Evolutionary conservation across 495 filamentous ascomycete species (phyloP).

Genomic region (Penicillium pancosmium): DNA sequence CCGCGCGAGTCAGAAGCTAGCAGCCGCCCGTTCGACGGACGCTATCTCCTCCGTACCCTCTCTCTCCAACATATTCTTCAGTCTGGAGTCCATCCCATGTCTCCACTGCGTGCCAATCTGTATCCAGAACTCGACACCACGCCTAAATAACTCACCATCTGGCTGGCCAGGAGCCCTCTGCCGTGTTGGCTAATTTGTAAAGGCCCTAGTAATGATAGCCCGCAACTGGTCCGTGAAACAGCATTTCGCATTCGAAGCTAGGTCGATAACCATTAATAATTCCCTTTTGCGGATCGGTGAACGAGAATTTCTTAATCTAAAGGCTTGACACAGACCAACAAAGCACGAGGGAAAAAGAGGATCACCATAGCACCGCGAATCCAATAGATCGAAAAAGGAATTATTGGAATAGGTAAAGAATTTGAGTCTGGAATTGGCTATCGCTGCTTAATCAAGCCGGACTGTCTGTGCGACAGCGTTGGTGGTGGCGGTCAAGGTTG

Average conservation of each 20-base stretch:
- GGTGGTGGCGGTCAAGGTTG: conserved; percentile 9
- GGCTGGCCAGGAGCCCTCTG: not conserved
- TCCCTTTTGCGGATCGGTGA: not conserved
- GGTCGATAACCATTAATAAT: not conserved
- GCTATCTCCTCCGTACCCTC: conserved; percentile 21
- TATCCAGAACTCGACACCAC: not conserved
- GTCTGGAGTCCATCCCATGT: not conserved
- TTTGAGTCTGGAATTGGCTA: not conserved
- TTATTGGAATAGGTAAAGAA: not conserved
- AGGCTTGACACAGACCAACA: not conserved
- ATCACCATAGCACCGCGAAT: not conserved
- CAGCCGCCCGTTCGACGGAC: conserved; percentile 27
- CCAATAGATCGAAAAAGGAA: not conserved
- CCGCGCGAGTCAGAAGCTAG: conserved; percentile 26
- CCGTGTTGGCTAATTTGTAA: not conserved
- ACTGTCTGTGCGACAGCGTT: conserved; percentile 22
- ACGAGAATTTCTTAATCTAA: no score
- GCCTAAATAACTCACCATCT: not conserved
- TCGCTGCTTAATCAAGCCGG: not conserved
- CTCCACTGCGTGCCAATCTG: not conserved
- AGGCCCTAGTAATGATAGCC: not conserved
- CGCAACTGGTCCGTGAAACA: not conserved
- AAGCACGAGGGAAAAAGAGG: not conserved
- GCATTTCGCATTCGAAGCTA: not conserved
- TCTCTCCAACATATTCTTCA: conserved; percentile 7